Conservation (phyloP, 1,139 yeast species). For the Protomyces arabidopsidicola region DNA sequence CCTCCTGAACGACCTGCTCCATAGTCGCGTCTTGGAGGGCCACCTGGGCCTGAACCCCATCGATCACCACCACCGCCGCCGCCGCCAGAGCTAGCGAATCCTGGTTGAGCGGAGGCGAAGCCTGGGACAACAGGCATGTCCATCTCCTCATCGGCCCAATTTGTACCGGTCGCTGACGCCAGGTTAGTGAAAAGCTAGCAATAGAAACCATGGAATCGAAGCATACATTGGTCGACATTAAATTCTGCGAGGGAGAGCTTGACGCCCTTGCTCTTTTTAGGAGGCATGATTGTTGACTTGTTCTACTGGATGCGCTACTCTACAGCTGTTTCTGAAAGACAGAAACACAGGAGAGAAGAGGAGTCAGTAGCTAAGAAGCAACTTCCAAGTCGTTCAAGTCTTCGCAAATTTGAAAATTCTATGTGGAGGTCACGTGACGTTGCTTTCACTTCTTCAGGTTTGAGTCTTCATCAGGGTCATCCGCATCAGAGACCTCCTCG, state of each 20-base stretch:
- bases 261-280: slow-evolving; percentile 27
- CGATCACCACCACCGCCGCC: slow-evolving; percentile 20
- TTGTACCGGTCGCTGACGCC: slow-evolving; percentile 1
- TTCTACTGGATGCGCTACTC: background rate
- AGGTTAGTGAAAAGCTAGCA: background rate
- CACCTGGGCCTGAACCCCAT: slow-evolving; percentile 11
- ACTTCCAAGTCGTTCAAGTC: no score
- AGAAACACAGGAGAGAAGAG: no score
- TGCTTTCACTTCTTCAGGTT: no score
- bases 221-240: slow-evolving; percentile 18
- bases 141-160: slow-evolving; percentile 25
- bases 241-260: slow-evolving; percentile 25
- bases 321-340: no score
- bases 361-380: no score
- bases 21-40: background rate
- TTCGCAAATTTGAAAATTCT: no score
- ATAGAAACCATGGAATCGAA: background rate
- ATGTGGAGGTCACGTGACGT: no score
- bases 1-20: background rate
- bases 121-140: slow-evolving; percentile 22
- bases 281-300: slow-evolving; percentile 6
- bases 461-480: no score
- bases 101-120: slow-evolving; percentile 26
- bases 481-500: background rate
- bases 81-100: slow-evolving; percentile 14